Conservation (phyloP, 2,329 filamentous ascomycete genomes). For the Penicillium sp. region DNA sequence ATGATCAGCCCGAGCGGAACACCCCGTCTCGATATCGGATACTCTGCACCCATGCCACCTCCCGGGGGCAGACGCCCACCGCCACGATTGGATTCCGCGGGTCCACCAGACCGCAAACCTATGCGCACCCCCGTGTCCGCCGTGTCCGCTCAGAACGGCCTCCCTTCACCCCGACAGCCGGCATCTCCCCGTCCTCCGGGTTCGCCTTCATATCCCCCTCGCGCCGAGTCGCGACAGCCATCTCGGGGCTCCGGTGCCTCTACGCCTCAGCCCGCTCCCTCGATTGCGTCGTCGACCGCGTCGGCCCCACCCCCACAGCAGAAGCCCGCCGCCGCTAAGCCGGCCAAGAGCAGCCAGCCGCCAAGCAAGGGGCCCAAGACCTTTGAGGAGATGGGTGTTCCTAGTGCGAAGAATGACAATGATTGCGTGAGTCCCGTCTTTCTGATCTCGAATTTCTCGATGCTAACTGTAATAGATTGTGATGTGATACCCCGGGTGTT, state of each 20-base stretch:
- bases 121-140: conserved; percentile 33
- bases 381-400: conserved; percentile 98
- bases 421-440: conserved; percentile 72
- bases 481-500: conserved; percentile 42
- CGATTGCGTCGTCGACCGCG: conserved; percentile 22
- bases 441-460: background rate
- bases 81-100: conserved; percentile 27
- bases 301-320: conserved; percentile 38
- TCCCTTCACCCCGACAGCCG: conserved; percentile 18
- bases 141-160: conserved; percentile 21
- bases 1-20: conserved; percentile 31
- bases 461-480: conserved; percentile 36
- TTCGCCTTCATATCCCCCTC: conserved; percentile 38
- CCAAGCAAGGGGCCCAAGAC: conserved; percentile 82
- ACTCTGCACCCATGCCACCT: conserved; percentile 48
- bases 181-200: conserved; percentile 28
- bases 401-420: conserved; percentile 75
- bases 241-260: conserved; percentile 42
- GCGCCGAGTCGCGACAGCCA: conserved; percentile 34
- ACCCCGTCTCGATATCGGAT: conserved; percentile 50
- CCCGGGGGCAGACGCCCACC: conserved; percentile 37
- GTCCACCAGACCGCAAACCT: conserved; percentile 33
- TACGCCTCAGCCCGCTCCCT: conserved; percentile 37
- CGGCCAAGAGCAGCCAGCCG: conserved; percentile 31
- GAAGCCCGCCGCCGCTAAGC: conserved; percentile 32